Evolutionary conservation across 371 early-diverging fungal genomes (phyloP), one percentile per base, ranked within the genome.

Genomic region (Actinomortierella wolfii): DNA sequence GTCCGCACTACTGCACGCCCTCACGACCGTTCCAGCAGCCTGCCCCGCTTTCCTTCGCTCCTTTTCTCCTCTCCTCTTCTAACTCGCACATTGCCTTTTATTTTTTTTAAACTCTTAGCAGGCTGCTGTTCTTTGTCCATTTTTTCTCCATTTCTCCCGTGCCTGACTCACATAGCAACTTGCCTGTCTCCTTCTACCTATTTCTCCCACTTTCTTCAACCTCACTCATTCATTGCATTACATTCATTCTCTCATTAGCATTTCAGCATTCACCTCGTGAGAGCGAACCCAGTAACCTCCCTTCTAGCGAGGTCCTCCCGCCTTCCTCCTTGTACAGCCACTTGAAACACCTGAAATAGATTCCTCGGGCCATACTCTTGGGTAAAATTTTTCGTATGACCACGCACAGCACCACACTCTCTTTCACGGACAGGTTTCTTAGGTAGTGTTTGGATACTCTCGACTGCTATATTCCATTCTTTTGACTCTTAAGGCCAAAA

Each of bases 111-210:
- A 15, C 14, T 28, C 49, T n/a, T 43, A 24, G 42, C 45, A 29
- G 20, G 7, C 54, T 60, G 43, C 18, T 24, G 4, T 17, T 17
- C 47, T 23, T 23, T 48, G 21, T 23, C 18, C 25, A 21, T 9
- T 21, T 21, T n/a, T 23, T 48, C 48, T 17, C 25, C 28, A n/a
- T 23, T 23, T 17, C 28, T 25, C 42, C 34, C 21, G 25, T 47
- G 21, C 46, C 47, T 53, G 42, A 29, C 54, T 18, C 53, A 45
- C 29, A 51, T 59, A 5, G 14, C 18, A 42, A 28, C 24, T 23
- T 6, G 20, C 21, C 20, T 28, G 3, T 24, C 48, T 48, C 39
- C 34, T 23, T 39, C 48, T 34, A 26, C 14, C 9, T 18, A 14
- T 49, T 57, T 6, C 47, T 46, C 49, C 13, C 43, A 17, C n/a